phyloP scores from a whole-genome alignment of 495 filamentous ascomycete species.

The Talaromyces nanjingensis region DNA sequence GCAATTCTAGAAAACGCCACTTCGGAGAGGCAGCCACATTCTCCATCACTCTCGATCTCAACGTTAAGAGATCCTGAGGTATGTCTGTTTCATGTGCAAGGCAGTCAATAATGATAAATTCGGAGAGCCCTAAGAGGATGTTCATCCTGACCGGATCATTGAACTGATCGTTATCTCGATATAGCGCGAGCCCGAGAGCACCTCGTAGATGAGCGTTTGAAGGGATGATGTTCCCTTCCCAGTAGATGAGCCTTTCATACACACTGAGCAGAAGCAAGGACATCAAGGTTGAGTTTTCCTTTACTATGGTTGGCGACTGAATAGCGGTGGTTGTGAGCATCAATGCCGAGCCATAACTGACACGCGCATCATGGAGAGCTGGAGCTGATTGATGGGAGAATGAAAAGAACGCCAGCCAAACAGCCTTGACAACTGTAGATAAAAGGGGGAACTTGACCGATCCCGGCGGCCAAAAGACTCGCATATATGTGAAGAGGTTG shows the following conservation, averaged over 20 bases:
- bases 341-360: conserved; percentile 7
- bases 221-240: neutral
- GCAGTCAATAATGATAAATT: conserved; percentile 5
- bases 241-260: conserved; percentile 4
- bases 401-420: conserved; percentile 4
- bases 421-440: neutral
- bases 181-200: neutral
- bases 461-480: neutral
- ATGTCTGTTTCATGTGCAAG: conserved; percentile 5
- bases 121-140: neutral
- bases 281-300: conserved; percentile 3
- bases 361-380: conserved; percentile 3
- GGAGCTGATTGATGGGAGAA: conserved; percentile 3
- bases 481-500: conserved; percentile 8
- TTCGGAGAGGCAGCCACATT: neutral
- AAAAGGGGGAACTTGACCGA: neutral
- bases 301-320: neutral
- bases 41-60: neutral
- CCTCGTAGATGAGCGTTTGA: conserved; percentile 7
- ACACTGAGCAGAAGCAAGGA: neutral
- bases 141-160: neutral
- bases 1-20: neutral
- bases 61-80: neutral
- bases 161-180: neutral
- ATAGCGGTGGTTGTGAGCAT: conserved; percentile 3